Conservation (phyloP, 176 grass and related monocot species). For the Juncus effusus region DNA sequence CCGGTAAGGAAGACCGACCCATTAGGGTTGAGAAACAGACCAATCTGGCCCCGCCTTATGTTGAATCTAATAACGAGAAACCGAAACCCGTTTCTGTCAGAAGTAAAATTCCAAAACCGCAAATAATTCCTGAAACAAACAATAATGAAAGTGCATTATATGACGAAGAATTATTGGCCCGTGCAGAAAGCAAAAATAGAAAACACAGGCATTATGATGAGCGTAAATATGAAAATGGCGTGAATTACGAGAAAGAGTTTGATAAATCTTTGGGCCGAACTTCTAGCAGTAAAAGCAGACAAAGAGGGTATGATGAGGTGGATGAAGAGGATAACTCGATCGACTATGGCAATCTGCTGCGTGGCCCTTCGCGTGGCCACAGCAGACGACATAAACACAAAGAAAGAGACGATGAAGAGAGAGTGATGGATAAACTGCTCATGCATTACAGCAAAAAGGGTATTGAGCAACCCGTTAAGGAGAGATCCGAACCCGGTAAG, state of each 20-base stretch:
- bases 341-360: slow-evolving; percentile 64
- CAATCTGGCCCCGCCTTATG: slow-evolving; percentile 70
- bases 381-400: slow-evolving; percentile 46
- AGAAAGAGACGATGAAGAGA: slow-evolving; percentile 55
- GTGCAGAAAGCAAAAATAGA: slow-evolving; percentile 30
- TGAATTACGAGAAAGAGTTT: slow-evolving; percentile 23
- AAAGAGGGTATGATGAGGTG: slow-evolving; percentile 29
- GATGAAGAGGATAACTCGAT: slow-evolving; percentile 50
- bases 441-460: slow-evolving; percentile 80
- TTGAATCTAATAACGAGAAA: slow-evolving; percentile 45
- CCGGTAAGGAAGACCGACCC: slow-evolving; percentile 32
- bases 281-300: slow-evolving; percentile 32
- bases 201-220: slow-evolving; percentile 36
- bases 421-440: slow-evolving; percentile 73
- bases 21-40: slow-evolving; percentile 37
- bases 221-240: slow-evolving; percentile 28
- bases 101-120: slow-evolving; percentile 47
- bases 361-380: slow-evolving; percentile 30
- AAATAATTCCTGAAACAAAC: slow-evolving; percentile 17
- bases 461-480: slow-evolving; percentile 20
- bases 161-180: slow-evolving; percentile 35
- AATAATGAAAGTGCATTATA: slow-evolving; percentile 5
- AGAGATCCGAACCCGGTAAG: too few species aligned
- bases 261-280: slow-evolving; percentile 25
- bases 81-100: slow-evolving; percentile 51